A percentile compares a stretch with the other conserved stretches of the same genome.
These are phyloP conservation scores for Synchytrium microbalum DNA, from an alignment of 371 early-diverging fungal genomes.

Conservation along the genomic window DNA sequence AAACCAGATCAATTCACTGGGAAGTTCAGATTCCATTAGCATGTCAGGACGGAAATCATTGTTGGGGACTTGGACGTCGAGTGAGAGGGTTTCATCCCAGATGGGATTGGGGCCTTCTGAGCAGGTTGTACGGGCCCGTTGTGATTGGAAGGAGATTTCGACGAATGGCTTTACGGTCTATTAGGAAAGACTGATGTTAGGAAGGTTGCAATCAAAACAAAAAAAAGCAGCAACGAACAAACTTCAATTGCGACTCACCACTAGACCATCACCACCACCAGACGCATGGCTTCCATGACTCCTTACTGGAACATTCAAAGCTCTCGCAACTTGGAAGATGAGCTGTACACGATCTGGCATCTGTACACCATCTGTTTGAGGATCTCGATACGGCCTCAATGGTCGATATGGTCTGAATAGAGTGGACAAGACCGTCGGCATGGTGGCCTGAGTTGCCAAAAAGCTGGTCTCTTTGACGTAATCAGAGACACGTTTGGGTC, in stretches of 20 bases:
- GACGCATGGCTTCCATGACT: constrained; percentile 15
- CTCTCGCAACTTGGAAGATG: constrained; percentile 32
- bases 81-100: constrained; percentile 43
- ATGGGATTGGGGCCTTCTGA: constrained; percentile 37
- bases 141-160: constrained; percentile 35
- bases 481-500: constrained; percentile 32
- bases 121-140: constrained; percentile 22
- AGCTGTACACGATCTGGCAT: constrained; percentile 30
- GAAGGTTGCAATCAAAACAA: background rate
- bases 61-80: constrained; percentile 24
- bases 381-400: constrained; percentile 29
- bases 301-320: constrained; percentile 33
- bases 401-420: constrained; percentile 33
- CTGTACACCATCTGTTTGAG: constrained; percentile 14
- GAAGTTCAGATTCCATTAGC: constrained; percentile 18
- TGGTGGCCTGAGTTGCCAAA: constrained; percentile 13
- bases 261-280: background rate
- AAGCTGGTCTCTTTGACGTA: constrained; percentile 36
- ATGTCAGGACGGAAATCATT: constrained; percentile 30
- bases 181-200: background rate
- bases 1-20: constrained; percentile 33
- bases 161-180: constrained; percentile 33
- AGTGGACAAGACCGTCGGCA: constrained; percentile 14
- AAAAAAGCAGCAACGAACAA: constrained; percentile 4
- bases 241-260: constrained; percentile 9